Evolutionary conservation across 2,329 filamentous ascomycete genomes (phyloP), one percentile per base, ranked within the genome.

Genomic region (Monilinia fructigena): DNA sequence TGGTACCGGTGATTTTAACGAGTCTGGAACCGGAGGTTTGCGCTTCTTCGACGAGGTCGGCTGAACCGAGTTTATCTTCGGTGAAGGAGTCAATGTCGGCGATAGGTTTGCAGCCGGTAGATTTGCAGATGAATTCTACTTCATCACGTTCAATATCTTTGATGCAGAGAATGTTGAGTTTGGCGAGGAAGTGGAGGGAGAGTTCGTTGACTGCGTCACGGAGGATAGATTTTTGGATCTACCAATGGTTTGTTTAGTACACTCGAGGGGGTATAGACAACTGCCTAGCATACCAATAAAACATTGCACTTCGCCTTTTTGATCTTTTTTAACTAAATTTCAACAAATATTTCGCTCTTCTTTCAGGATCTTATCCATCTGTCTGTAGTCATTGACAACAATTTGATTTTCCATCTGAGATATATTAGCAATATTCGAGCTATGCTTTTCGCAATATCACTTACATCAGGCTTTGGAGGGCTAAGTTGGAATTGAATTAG

Each of bases 271-370:
- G 16, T 10, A 16, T 12, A 23, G 26, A 23, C 10, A 18, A 14
- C 4, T 38, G 7, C n/a, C 6, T 38, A 31, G 58, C 47, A 31
- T 61, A 65, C 63, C 63, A 65, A 61, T 26, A 65, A 61, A 54
- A 99, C 95, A 75, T 99, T 99, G 82, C 95, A 99, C 84, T 98
- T 99, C 73, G 95, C 93, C 85, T 98, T 99, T 83, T 98, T 97
- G 80, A 99, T 99, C 86, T n/a, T 98, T 99, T 87, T 99, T 98
- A 77, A 96, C 93, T 87, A 99, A 91, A 83, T n/a, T 98, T 98
- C 67, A 99, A 86, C 71, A 99, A 87, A 80, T 99, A 99, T 73
- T 91, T 73, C 95, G 92, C 83, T 99, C 95, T 82, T 99, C 95
- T 82, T 99, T 99, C 74, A 99, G 86, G 72, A 99, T 99, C 86